A percentile compares a stretch with the other conserved stretches of the same genome.
phyloP scores from a whole-genome alignment of 2,329 filamentous ascomycete genomes.

The Cryoendolithus antarcticus region DNA sequence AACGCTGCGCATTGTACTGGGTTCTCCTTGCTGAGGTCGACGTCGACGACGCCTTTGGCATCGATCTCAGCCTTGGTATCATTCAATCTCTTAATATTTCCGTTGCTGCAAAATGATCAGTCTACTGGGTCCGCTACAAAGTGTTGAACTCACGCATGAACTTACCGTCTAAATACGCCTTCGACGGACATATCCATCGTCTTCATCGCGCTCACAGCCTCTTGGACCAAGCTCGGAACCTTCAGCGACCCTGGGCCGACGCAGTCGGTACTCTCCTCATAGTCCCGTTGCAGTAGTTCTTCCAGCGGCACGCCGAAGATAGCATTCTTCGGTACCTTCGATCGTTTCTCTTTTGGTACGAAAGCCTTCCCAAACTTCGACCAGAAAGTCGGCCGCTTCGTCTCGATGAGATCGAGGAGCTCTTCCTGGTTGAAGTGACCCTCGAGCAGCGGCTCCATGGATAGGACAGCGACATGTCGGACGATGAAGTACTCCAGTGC shows the following conservation, averaged over 20 bases:
- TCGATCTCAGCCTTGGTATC: slow-evolving; percentile 81
- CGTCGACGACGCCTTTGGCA: slow-evolving; percentile 67
- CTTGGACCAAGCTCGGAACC: slow-evolving; percentile 89
- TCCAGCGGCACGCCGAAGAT: slow-evolving; percentile 87
- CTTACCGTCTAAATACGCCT: slow-evolving; percentile 95
- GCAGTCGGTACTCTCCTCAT: slow-evolving; percentile 93
- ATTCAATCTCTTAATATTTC: slow-evolving; percentile 88
- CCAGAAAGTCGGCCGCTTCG: slow-evolving; percentile 90
- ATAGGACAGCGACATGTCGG: slow-evolving; percentile 83
- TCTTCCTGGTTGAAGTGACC: slow-evolving; percentile 89
- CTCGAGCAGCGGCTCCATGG: slow-evolving; percentile 86
- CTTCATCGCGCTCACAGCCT: slow-evolving; percentile 85
- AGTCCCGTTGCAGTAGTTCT: slow-evolving; percentile 78
- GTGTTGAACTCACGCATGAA: too few relatives aligned
- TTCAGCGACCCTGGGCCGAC: slow-evolving; percentile 87
- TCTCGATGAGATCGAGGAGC: slow-evolving; percentile 82
- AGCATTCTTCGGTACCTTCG: slow-evolving; percentile 77
- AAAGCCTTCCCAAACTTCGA: slow-evolving; percentile 96
- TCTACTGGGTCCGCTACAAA: too few relatives aligned
- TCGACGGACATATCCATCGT: slow-evolving; percentile 99
- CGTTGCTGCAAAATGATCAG: too few relatives aligned
- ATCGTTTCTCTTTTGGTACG: slow-evolving; percentile 48
- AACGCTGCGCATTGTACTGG: slow-evolving; percentile 90
- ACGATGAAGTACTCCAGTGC: slow-evolving; percentile 96
- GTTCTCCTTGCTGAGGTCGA: slow-evolving; percentile 77